Evolutionary conservation across 345 rosid species (phyloP).

Genomic region (Pugionium dolabratum): DNA sequence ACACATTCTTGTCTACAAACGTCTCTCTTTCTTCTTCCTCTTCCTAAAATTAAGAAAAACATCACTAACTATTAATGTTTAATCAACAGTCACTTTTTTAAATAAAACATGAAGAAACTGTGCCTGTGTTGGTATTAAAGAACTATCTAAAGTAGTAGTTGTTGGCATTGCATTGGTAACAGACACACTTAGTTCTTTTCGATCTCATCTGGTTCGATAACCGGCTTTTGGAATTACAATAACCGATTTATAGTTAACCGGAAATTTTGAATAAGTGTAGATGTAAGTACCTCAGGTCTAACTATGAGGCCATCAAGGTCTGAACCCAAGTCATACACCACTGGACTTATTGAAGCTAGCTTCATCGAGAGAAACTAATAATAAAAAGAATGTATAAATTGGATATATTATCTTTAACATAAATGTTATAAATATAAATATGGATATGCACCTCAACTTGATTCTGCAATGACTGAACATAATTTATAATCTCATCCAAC

Average conservation of each 20-base stretch:
- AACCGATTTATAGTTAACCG: slow-evolving; percentile 9
- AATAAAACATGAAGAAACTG: slow-evolving; percentile 21
- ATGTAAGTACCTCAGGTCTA: slow-evolving; percentile 54
- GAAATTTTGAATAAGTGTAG: not conserved
- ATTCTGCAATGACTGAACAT: slow-evolving; percentile 66
- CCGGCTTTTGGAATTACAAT: too few relatives aligned
- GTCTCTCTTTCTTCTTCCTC: slow-evolving; percentile 51
- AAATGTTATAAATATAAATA: not conserved
- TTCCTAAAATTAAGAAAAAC: slow-evolving; percentile 38
- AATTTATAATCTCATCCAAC: slow-evolving; percentile 85
- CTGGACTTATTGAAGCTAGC: slow-evolving; percentile 63
- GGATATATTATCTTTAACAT: not conserved
- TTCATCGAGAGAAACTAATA: slow-evolving; percentile 74
- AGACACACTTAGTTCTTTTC: slow-evolving; percentile 48
- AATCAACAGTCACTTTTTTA: too few relatives aligned
- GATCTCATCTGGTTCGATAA: too few relatives aligned
- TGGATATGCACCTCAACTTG: slow-evolving; percentile 64
- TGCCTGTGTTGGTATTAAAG: slow-evolving; percentile 42
- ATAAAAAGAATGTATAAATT: not conserved
- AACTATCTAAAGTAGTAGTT: slow-evolving; percentile 42
- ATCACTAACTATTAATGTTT: slow-evolving; percentile 16
- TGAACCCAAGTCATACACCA: slow-evolving; percentile 61
- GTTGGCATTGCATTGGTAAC: slow-evolving; percentile 44
- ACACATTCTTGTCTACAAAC: too few relatives aligned
- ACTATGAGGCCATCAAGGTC: slow-evolving; percentile 51